Evolutionary conservation across 2,329 filamentous ascomycete genomes (phyloP), one percentile per base, ranked within the genome.

Genomic region (Paradendryphiella salina): DNA sequence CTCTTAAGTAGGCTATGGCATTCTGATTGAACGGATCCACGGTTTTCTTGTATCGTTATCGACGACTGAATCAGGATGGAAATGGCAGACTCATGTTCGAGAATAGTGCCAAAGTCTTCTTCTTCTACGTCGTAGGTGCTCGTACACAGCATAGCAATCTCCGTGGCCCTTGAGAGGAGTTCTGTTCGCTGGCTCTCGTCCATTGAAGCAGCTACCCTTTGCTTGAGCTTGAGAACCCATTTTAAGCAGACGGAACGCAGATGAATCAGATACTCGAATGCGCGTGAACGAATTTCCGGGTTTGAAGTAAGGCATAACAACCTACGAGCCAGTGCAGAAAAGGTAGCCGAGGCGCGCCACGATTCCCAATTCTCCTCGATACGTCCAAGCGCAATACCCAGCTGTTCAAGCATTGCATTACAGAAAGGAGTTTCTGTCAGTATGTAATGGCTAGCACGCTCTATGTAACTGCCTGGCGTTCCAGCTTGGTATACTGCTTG

Each of bases 401-500:
- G 46, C 21, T 63, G 52, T 1, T 39, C 26, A 1, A 66, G 34
- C 38, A 69, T 39, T 1, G 46, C 46, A 17, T 21, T 2, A 17
- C 59, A 63, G 52, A 81, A 79, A 0, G 15, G 5, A 2, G 63
- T 34, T 9, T 78, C 68, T 1, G 50, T 36, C 0, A 80, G 56
- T 28, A 73, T 60, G 1, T 32, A 11, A 55, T 82, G 79, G 0
- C 60, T 54, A 7, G 64, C 56, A 14, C 79, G 64, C 9, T 61
- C 49, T 4, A 64, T 45, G 3, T 15, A 20, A 0, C 32, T 50
- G 0, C 57, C 32, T 8, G 50, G 36, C 2, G 75, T 72, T 0
- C 83, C 80, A 2, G 73, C 73, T 64, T 84, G 78, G 53, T 76
- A 73, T 8, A 76, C 71, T 0, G 75, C 70, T 53, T 87, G 83